Evolutionary conservation across 257 asterid genomes (phyloP), one percentile per base, ranked within the genome.

Genomic region (Cinchona pubescens): DNA sequence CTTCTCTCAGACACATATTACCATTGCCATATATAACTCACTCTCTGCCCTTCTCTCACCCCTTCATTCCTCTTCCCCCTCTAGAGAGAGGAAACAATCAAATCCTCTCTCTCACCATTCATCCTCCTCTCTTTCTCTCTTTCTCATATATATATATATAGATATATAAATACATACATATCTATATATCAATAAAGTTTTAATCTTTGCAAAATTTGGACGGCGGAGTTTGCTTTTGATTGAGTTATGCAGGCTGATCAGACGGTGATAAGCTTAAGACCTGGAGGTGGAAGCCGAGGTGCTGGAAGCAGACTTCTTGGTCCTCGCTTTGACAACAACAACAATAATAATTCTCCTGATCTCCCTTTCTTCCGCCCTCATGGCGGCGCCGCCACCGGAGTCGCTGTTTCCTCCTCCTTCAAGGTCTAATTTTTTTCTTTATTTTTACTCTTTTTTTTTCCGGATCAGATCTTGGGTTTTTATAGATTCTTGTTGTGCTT

Each of bases 201-300:
- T 45, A 23, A 65, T 79, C 79, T 74, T 67, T 75, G 5, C 30
- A 55, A 7, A 55, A 27, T 69, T 79, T 51, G 77, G 78, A 84
- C 85, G 75, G 76, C 66, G 72, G 63, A 81, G 83, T 48, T 75
- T 69, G 75, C 65, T 25, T 76, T 40, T 76, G 48, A 40, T 76
- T 76, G 79, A 75, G 86, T 70, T 75, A 86, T 86, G 90, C 88
- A 86, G 85, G 79, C 88, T 82, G 90, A 84, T 76, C 88, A 84
- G 80, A 80, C 88, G 72, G 84, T 82, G 59, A 45, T 86, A 75
- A 86, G 88, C 73, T 84, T 86, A 79, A 75, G 90, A 82, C 90
- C 90, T 65, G 90, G 90, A 45, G 90, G 88, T 69, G 90, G 90
- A 15, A 49, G 82, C 77, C 79, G 85, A 45, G 80, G 83, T 48